These are phyloP conservation scores for Epichloe coenophiala DNA, from an alignment of 2,329 filamentous ascomycete genomes.

Conservation along the genomic window DNA sequence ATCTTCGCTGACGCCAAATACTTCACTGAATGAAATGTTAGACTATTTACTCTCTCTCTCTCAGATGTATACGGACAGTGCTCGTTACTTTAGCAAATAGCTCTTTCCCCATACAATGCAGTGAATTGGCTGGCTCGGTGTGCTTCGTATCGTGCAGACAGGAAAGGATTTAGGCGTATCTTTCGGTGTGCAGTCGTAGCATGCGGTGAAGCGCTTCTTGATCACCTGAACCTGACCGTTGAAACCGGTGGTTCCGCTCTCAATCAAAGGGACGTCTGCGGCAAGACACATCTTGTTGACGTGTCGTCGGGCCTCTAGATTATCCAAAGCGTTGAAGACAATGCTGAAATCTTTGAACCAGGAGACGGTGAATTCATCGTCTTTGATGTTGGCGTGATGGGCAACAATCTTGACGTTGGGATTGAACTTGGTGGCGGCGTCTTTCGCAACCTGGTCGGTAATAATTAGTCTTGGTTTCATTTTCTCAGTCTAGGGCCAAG, in stretches of 20 bases:
- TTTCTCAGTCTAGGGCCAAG: not conserved
- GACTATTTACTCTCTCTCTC: not conserved
- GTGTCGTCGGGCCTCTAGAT: constrained; percentile 82
- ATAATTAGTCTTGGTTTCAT: constrained; percentile 8
- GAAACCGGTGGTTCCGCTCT: constrained; percentile 95
- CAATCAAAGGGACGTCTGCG: constrained; percentile 78
- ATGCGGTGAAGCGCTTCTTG: constrained; percentile 80
- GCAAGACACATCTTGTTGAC: constrained; percentile 97
- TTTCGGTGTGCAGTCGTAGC: constrained; percentile 90
- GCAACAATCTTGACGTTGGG: constrained; percentile 75
- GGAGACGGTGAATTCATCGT: constrained; percentile 66
- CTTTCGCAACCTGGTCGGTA: constrained; percentile 63
- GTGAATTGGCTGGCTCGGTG: constrained; percentile 90
- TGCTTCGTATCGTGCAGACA: constrained; percentile 94
- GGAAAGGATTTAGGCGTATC: constrained; percentile 85
- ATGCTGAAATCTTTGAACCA: constrained; percentile 78
- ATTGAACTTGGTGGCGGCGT: constrained; percentile 82
- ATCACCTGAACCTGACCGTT: constrained; percentile 97
- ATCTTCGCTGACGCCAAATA: constrained; percentile 87
- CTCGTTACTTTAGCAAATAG: constrained; percentile 63
- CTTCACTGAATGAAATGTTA: constrained; percentile 35
- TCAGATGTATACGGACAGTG: not conserved
- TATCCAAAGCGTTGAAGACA: constrained; percentile 95
- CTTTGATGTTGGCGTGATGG: constrained; percentile 92
- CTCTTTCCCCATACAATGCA: constrained; percentile 99